Percentiles rank a stretch among this genome's conserved stretches.
Evolutionary conservation across 2,329 filamentous ascomycete genomes (phyloP).

Genomic region (Xylaria hypoxylon): DNA sequence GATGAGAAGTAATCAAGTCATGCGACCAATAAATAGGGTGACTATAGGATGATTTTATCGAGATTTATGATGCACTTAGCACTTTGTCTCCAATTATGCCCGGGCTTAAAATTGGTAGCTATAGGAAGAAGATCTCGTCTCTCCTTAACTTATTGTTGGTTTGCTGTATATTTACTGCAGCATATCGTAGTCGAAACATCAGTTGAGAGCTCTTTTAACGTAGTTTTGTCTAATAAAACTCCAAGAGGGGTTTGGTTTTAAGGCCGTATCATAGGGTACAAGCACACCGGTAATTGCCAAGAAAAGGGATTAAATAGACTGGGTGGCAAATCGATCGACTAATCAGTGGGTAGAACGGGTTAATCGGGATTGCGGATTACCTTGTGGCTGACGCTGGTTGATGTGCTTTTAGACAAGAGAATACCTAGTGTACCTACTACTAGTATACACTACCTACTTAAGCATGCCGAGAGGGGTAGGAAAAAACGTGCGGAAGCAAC

Average conservation of each 20-base stretch:
- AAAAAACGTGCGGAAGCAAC: slow-evolving; percentile 37
- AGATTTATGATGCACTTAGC: slow-evolving; percentile 14
- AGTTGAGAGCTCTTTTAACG: background rate
- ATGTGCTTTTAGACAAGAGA: slow-evolving; percentile 18
- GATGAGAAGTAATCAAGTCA: slow-evolving; percentile 15
- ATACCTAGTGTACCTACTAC: background rate
- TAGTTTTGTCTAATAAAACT: background rate
- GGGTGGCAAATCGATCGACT: slow-evolving; percentile 25
- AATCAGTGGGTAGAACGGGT: background rate
- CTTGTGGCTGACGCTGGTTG: slow-evolving; percentile 34
- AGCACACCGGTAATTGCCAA: slow-evolving; percentile 1
- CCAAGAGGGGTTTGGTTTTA: background rate
- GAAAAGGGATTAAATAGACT: slow-evolving; percentile 4
- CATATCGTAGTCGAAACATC: background rate
- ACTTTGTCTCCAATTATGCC: slow-evolving; percentile 3
- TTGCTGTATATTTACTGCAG: background rate
- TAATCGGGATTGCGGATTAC: slow-evolving; percentile 18
- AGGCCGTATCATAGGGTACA: background rate
- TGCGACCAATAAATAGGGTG: slow-evolving; percentile 23
- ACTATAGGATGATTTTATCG: slow-evolving; percentile 11
- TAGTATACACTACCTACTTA: background rate
- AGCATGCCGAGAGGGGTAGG: slow-evolving; percentile 36
- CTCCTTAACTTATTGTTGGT: background rate
- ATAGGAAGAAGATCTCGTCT: background rate
- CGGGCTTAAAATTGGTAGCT: background rate